Evolutionary conservation across 2,329 filamentous ascomycete genomes (phyloP).

Genomic region (Chrysosporium keratinophilum): DNA sequence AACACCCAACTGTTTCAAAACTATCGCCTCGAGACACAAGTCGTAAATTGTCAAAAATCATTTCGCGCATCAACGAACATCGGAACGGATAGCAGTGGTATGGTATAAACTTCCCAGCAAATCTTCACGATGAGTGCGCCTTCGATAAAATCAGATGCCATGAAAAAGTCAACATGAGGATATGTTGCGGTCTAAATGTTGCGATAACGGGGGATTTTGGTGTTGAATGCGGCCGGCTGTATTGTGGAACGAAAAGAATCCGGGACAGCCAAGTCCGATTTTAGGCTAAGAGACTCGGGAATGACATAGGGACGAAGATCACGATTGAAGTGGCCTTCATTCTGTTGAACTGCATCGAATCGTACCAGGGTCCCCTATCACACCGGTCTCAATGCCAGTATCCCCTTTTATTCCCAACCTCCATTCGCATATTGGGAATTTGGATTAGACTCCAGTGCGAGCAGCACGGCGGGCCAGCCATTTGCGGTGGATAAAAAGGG

Average conservation of each 20-base stretch:
- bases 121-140: neutral
- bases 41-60: no score
- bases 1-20: no score
- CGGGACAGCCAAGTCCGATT: neutral
- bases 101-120: neutral
- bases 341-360: neutral
- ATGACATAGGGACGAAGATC: neutral
- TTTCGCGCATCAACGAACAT: neutral
- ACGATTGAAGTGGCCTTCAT: neutral
- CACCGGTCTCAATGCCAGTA: neutral
- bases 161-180: neutral
- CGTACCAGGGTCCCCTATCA: neutral
- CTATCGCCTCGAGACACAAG: no score
- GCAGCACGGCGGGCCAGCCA: constrained; percentile 27
- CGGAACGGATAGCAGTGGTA: constrained; percentile 1
- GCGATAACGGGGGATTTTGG: neutral
- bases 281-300: neutral
- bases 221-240: neutral
- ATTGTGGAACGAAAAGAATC: neutral
- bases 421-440: neutral
- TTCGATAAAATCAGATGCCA: neutral
- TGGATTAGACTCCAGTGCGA: constrained; percentile 14
- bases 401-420: neutral
- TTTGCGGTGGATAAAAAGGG: constrained; percentile 42
- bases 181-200: constrained; percentile 1